Conservation (phyloP, 176 grass and related monocot species). For the Carex pumila region DNA sequence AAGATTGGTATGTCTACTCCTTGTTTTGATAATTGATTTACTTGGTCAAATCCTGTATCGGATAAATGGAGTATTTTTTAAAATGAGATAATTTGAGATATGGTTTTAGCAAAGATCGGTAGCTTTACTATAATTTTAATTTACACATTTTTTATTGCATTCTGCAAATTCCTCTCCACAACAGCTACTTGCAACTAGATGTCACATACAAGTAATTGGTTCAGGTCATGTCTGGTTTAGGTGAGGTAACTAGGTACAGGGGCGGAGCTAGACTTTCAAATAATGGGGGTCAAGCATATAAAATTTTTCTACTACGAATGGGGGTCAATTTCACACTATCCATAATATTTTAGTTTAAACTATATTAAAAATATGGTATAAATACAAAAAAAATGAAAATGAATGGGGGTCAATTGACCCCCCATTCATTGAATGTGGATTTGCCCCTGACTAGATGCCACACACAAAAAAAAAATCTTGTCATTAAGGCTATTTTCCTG, state of each 20-base stretch:
- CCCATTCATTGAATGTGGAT: too few species aligned
- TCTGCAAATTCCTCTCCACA: neutral
- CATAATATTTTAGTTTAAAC: too few species aligned
- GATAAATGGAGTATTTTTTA: neutral
- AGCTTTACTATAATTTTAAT: neutral
- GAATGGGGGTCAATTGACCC: too few species aligned
- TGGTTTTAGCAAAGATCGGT: neutral
- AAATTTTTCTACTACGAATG: too few species aligned
- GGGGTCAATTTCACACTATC: too few species aligned
- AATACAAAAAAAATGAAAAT: too few species aligned
- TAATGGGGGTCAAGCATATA: too few species aligned
- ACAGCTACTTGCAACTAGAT: neutral
- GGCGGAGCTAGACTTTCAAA: too few species aligned
- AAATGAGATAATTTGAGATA: neutral
- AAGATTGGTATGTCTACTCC: constrained; percentile 61
- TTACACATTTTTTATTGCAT: neutral
- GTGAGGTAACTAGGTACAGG: neutral
- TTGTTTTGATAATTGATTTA: neutral
- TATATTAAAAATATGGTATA: too few species aligned
- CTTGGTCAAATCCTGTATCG: neutral
- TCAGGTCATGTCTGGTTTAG: neutral
- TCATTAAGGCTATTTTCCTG: neutral
- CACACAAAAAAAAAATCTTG: too few species aligned
- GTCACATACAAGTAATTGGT: neutral
- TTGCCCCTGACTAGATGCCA: too few species aligned